A percentile compares a stretch with the other conserved stretches of the same genome.
These are phyloP conservation scores for Fomitopsis betulina DNA, from an alignment of 1,284 basidiomycete genomes.

Conservation along the genomic window DNA sequence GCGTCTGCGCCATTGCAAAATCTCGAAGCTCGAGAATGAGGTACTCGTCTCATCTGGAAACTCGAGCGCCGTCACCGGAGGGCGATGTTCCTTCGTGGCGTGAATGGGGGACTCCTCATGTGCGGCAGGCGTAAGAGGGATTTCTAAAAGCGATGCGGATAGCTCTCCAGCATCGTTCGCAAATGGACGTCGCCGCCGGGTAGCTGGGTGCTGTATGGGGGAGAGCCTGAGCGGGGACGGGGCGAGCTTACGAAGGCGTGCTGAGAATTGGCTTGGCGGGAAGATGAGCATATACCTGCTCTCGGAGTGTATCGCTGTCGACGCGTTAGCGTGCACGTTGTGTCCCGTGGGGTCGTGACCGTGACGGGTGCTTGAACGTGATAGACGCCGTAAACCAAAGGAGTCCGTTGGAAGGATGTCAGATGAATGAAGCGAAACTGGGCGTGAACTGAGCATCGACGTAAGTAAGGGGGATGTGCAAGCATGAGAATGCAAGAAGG, in stretches of 20 bases:
- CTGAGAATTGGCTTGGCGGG: background rate
- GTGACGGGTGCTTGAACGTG: background rate
- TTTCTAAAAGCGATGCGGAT: background rate
- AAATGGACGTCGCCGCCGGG: background rate
- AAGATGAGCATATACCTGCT: background rate
- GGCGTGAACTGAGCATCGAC: background rate
- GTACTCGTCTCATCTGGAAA: conserved; percentile 8
- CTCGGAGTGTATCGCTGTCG: background rate
- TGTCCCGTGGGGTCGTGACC: background rate
- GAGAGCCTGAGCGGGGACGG: conserved; percentile 1
- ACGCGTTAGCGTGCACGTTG: background rate
- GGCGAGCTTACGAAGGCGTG: conserved; percentile 4
- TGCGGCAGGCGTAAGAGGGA: background rate
- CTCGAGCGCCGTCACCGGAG: conserved; percentile 11
- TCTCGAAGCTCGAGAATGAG: conserved; percentile 4
- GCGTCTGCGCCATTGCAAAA: conserved; percentile 5
- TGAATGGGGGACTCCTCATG: background rate
- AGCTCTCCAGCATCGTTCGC: background rate
- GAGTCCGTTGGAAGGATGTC: background rate
- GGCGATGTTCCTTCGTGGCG: conserved; percentile 4
- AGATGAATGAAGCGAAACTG: background rate
- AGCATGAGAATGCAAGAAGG: background rate
- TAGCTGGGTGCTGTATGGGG: background rate
- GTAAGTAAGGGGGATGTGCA: background rate
- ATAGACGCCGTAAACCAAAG: background rate